phyloP scores from a whole-genome alignment of 108 stramenopile species.

The Thalassiosira profunda region DNA sequence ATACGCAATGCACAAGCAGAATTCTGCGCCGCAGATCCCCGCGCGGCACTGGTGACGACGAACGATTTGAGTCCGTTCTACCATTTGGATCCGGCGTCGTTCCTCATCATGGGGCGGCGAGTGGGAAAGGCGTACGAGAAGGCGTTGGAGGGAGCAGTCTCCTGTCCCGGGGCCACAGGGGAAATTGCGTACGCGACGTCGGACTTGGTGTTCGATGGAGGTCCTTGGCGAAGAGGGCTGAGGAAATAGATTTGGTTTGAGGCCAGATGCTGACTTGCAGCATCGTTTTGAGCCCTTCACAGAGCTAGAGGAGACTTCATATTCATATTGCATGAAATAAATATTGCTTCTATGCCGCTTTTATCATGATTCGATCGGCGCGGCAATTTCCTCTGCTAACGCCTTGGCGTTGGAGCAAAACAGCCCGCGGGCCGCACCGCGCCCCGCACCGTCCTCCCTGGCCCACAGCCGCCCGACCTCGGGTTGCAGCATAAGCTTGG shows the following conservation, averaged over 20 bases:
- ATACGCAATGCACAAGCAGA: slow-evolving; percentile 8
- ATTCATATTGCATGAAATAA: no score
- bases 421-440: background rate
- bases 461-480: background rate
- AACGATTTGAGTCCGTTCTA: slow-evolving; percentile 5
- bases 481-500: slow-evolving; percentile 1
- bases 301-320: no score
- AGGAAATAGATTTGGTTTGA: no score
- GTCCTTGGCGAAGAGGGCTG: no score
- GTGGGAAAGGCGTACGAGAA: slow-evolving; percentile 5
- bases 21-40: slow-evolving; percentile 2
- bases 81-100: slow-evolving; percentile 17
- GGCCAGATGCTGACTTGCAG: no score
- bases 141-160: background rate
- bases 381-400: slow-evolving; percentile 1
- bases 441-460: background rate
- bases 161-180: background rate
- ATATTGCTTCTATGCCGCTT: no score
- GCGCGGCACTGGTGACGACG: slow-evolving; percentile 2
- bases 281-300: no score
- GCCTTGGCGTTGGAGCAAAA: background rate
- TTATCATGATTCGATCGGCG: background rate
- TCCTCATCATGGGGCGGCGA: slow-evolving; percentile 8
- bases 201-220: no score
- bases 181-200: no score